Evolutionary conservation across 75 land plant species (phyloP).

Genomic region (Sequoiadendron giganteum): DNA sequence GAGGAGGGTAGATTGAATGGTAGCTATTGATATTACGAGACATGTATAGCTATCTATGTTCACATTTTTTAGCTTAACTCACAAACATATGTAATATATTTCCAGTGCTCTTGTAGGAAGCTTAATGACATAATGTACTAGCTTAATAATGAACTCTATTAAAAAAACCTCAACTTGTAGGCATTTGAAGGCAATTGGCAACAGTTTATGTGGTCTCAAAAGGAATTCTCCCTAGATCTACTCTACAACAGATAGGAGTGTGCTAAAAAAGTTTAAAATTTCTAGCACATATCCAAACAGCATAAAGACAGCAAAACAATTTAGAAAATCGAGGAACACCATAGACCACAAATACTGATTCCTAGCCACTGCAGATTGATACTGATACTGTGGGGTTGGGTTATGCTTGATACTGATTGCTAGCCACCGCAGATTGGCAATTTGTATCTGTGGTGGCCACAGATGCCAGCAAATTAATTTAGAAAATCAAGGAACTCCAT

Average conservation of each 20-base stretch:
- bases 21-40: neutral
- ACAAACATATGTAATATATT: neutral
- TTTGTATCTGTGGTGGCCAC: constrained; percentile 65
- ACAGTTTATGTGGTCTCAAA: constrained; percentile 92
- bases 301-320: neutral
- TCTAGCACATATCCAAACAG: neutral
- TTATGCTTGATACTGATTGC: constrained; percentile 47
- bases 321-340: constrained; percentile 6
- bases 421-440: constrained; percentile 73
- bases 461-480: constrained; percentile 38
- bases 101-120: neutral
- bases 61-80: neutral
- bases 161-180: constrained; percentile 43
- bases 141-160: neutral
- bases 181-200: constrained; percentile 99
- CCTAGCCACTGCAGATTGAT: too few relatives aligned
- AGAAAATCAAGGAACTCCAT: neutral
- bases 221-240: constrained; percentile 92
- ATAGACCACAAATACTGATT: too few relatives aligned
- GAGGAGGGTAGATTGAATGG: neutral
- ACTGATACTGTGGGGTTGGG: constrained; percentile 59
- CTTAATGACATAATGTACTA: neutral
- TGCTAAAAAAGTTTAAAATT: constrained; percentile 14
- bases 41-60: neutral
- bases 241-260: constrained; percentile 85